Base-by-base conservation (phyloP, 169 alveolate species). In the Plasmodium yoelii region DNA sequence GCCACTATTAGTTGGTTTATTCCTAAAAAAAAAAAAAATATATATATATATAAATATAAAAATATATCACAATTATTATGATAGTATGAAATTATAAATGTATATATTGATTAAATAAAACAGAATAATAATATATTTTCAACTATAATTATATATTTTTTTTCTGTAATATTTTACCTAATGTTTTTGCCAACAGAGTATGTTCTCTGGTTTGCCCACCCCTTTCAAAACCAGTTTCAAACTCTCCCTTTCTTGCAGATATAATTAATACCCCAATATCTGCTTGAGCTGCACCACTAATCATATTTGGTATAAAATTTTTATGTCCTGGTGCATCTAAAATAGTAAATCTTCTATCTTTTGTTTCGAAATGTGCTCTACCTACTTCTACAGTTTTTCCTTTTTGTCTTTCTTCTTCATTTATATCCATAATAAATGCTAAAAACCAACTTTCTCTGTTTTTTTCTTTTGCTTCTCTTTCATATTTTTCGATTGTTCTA, bases 321-420 rank as follows among this genome's bases (percentile, higher is more conserved):
- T 98, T 96, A 95, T 99, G 99, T 8, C 99, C 99, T 0, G 99
- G 99, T 8, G 99, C 99, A 93, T 99, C 99, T 73, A 98, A 95
- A 65, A 99, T 97, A 9, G 99, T 98, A 93, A 97, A 98, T 51
- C 99, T 96, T 61, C 98, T 95, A 87, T 95, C 94, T 13, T 91
- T 88, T 1, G 99, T 97, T 73, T 95, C 98, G 87, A 99, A 97
- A 72, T 94, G 94, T 0, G 99, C 99, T 90, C 98, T 96, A 39
- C 99, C 99, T 22, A 98, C 99, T 90, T 99, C 99, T 55, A 98
- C 99, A 0, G 99, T 99, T 93, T 98, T 99, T 24, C 99, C 99
- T 88, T 97, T 98, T 57, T 96, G 98, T 77, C 99, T 93, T 94
- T 98, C 99, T 92, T 99, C 99, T 94, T 98, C 99, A 91, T 97